Evolutionary conservation across 225 moss, liverwort and hornwort species (phyloP).

Genomic region (Ulota crispa): DNA sequence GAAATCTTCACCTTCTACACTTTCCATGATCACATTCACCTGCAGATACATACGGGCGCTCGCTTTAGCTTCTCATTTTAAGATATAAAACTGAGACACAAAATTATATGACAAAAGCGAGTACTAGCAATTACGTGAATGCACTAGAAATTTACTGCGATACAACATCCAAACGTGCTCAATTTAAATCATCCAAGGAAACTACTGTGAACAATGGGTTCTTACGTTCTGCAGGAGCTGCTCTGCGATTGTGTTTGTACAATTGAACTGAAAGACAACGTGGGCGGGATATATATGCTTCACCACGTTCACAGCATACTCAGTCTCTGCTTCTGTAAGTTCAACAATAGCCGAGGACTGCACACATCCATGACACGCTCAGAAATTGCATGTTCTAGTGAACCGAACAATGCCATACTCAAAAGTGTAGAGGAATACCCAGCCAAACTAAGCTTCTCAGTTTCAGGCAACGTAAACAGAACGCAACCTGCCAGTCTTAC

Average conservation of each 20-base stretch:
- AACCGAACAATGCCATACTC: neutral
- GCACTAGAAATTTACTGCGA: neutral
- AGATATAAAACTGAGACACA: neutral
- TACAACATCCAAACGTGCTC: slow-evolving; percentile 1
- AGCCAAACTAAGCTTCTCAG: neutral
- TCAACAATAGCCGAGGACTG: slow-evolving; percentile 82
- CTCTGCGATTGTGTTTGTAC: slow-evolving; percentile 84
- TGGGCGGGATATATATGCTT: slow-evolving; percentile 82
- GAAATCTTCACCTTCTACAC: slow-evolving; percentile 64
- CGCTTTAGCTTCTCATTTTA: neutral
- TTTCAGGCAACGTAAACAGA: slow-evolving; percentile 2
- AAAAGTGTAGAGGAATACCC: neutral
- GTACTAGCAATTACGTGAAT: neutral
- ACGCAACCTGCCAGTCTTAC: neutral
- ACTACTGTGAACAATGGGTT: neutral
- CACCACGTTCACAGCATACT: slow-evolving; percentile 82
- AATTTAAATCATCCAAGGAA: neutral
- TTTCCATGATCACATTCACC: slow-evolving; percentile 79
- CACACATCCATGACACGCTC: slow-evolving; percentile 29
- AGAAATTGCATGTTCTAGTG: neutral
- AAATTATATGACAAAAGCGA: neutral
- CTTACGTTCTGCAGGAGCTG: slow-evolving; percentile 74
- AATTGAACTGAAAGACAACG: slow-evolving; percentile 89
- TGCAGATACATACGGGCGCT: slow-evolving; percentile 18
- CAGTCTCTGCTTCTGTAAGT: slow-evolving; percentile 90